phyloP scores from a whole-genome alignment of 192 early-diverging fungal species.

The Phycomyces nitens region DNA sequence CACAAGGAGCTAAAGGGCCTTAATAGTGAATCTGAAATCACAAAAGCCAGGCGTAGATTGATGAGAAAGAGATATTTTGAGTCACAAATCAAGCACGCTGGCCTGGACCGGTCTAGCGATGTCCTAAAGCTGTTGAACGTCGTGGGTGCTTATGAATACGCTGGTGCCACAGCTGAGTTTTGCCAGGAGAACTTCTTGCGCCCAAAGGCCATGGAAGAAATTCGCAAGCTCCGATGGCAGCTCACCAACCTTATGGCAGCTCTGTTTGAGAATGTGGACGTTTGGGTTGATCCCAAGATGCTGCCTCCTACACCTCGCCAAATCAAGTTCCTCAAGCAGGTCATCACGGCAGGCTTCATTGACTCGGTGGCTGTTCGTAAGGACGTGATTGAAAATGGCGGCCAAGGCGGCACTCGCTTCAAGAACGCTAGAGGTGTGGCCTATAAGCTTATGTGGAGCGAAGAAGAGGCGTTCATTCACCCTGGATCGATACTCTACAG shows the following conservation, averaged over 20 bases:
- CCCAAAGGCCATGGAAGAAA: slow-evolving; percentile 78
- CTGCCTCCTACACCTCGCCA: slow-evolving; percentile 64
- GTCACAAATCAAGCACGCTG: slow-evolving; percentile 71
- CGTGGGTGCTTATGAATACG: slow-evolving; percentile 85
- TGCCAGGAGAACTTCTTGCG: slow-evolving; percentile 84
- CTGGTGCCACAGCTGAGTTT: slow-evolving; percentile 60
- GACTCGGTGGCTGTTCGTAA: slow-evolving; percentile 89
- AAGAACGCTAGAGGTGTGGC: slow-evolving; percentile 38
- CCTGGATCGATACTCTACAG: slow-evolving; percentile 64
- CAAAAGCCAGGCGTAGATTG: slow-evolving; percentile 56
- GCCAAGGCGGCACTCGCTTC: slow-evolving; percentile 31
- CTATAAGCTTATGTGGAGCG: slow-evolving; percentile 71
- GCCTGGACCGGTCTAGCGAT: slow-evolving; percentile 80
- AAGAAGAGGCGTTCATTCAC: slow-evolving; percentile 74
- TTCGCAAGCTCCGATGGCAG: slow-evolving; percentile 72
- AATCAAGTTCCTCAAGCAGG: slow-evolving; percentile 76
- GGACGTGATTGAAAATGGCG: slow-evolving; percentile 66
- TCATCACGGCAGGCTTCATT: slow-evolving; percentile 84
- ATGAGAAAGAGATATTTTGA: slow-evolving; percentile 67
- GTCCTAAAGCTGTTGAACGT: slow-evolving; percentile 80
- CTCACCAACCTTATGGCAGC: slow-evolving; percentile 68
- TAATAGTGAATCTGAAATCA: slow-evolving; percentile 54
- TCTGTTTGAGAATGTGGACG: slow-evolving; percentile 54
- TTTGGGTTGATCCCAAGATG: slow-evolving; percentile 64
- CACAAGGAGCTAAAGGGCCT: slow-evolving; percentile 52